Evolutionary conservation across 2,329 filamentous ascomycete species (phyloP), one percentile per base, ranked within the genome.

Genomic region (Aureobasidium sp.): DNA sequence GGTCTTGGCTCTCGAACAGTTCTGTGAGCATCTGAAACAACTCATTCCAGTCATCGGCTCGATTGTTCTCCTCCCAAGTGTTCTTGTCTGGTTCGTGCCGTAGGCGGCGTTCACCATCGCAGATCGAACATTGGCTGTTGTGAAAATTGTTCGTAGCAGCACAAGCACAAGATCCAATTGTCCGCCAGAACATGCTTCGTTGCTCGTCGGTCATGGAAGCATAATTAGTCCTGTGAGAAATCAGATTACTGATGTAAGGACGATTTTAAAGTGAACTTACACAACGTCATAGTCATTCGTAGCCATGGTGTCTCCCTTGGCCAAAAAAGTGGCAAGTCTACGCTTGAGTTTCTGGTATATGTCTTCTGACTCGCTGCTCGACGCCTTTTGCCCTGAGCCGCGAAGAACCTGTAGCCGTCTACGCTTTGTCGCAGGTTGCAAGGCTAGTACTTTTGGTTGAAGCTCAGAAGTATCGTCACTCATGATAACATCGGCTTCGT

Each of bases 1-100:
- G 47, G 6, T 64, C 62, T 34, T 59, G 41, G 58, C 62, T 57
- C 5, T 65, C 63, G 17, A 57, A 39, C 9, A 65, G 61, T 29
- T 62, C 56, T 17, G 58, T 61, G 15, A 65, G 49, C 27, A 65
- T 42, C 8, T 44, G 8, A 11, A 61, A 51, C 48, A 64, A 52
- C 15, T 61, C 69, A 64, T 70, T 74, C 71, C 73, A 75, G 29
- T 72, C 69, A 20, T 70, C 67, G 3, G n/a, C 44, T 48, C 51
- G 44, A 27, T 49, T 22, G 25, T 42, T 48, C 7, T 64, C 57
- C 22, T 64, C 57, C 56, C 61, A 62, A 3, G 53, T 52, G 27
- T 45, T 44, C 4, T 47, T 51, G 11, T 45, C 22, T 20, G 45
- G 37, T n/a, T 57, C 48, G 29, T 45, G 27, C 5, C 22, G 39